phyloP scores from a whole-genome alignment of 306 rosid genomes.

The Mimosa pudica region DNA sequence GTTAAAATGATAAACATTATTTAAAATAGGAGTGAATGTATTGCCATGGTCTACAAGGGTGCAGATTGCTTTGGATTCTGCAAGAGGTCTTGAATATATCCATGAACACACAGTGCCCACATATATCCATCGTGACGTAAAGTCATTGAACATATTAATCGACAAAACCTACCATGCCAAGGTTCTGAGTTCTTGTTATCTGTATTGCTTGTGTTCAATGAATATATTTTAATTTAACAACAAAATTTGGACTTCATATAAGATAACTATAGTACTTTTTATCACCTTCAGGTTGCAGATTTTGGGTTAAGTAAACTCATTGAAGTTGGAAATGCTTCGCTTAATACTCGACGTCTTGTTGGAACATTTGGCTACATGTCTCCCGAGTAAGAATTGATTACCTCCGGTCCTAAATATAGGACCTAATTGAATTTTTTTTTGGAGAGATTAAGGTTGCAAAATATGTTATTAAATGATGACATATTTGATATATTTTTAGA shows the following conservation, averaged over 20 bases:
- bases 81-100: conserved; percentile 7
- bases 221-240: not conserved
- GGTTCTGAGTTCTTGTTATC: not conserved
- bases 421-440: too few species aligned
- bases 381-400: not conserved
- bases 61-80: not conserved
- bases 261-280: not conserved
- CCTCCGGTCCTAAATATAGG: too few species aligned
- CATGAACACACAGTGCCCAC: not conserved
- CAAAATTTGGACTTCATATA: not conserved
- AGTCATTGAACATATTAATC: conserved; percentile 1
- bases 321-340: not conserved
- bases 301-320: conserved; percentile 4
- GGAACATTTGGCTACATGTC: not conserved
- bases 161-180: not conserved
- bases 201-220: not conserved
- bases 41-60: conserved; percentile 5
- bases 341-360: not conserved
- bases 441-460: too few species aligned
- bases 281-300: not conserved
- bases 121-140: not conserved
- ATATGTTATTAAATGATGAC: too few species aligned
- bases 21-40: not conserved
- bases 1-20: not conserved
- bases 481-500: too few species aligned